A percentile compares a stretch with the other conserved stretches of the same genome.
phyloP scores from a whole-genome alignment of 805 yeast species.

The Isabelozyma gotoi region DNA sequence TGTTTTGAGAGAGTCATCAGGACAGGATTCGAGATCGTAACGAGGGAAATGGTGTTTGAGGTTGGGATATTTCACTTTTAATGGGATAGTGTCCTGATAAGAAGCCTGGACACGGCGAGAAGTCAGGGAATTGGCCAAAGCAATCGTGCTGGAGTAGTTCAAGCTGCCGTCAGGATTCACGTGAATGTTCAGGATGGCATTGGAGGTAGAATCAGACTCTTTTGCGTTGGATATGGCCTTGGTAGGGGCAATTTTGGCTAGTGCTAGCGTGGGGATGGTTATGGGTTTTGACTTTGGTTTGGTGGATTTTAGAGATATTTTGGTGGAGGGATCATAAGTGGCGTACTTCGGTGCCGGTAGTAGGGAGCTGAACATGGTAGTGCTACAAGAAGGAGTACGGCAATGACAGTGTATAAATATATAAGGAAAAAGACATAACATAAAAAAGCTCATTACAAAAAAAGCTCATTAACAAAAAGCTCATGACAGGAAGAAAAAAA shows the following conservation, averaged over 20 bases:
- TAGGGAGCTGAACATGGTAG: conserved; percentile 5
- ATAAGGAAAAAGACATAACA: not conserved
- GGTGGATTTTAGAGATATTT: not conserved
- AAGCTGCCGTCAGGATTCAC: conserved; percentile 26
- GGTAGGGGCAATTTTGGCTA: not conserved
- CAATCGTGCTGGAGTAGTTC: conserved; percentile 25
- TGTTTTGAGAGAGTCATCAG: conserved; percentile 44
- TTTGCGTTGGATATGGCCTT: not conserved
- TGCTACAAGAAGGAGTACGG: not conserved
- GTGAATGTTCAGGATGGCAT: conserved; percentile 8
- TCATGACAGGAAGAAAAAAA: not conserved
- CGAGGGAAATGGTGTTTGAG: conserved; percentile 41
- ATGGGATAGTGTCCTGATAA: conserved; percentile 60
- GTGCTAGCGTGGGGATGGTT: not conserved
- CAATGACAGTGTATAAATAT: not conserved
- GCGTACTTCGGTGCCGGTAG: conserved; percentile 5
- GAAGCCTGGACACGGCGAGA: conserved; percentile 41
- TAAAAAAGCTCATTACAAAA: not conserved
- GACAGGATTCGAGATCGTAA: conserved; percentile 34
- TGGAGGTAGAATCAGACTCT: too few species aligned
- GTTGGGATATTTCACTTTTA: conserved; percentile 42
- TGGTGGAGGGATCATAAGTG: not conserved
- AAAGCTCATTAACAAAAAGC: not conserved
- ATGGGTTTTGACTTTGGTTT: not conserved
- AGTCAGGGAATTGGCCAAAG: conserved; percentile 9